Percentiles rank a stretch among this genome's conserved stretches.
Conservation (phyloP, 805 yeast species). For the Yarrowia sp. region DNA sequence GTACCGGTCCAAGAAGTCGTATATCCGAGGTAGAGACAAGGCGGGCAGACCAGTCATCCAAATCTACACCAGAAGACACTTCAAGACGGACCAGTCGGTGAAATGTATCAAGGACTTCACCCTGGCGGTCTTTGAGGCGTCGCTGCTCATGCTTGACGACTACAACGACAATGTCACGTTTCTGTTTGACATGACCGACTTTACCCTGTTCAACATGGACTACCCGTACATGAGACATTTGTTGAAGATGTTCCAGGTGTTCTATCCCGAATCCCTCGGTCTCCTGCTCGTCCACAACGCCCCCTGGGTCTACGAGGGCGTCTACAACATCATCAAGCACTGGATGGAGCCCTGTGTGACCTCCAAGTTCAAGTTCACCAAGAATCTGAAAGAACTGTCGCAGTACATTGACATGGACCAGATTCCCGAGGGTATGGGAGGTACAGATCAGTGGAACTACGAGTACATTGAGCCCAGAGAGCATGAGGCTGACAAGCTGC, state of each 20-base stretch:
- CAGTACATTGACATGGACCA: constrained; percentile 59
- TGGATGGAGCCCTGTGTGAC: constrained; percentile 92
- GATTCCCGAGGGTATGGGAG: constrained; percentile 70
- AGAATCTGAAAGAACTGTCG: constrained; percentile 62
- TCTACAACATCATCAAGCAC: constrained; percentile 79
- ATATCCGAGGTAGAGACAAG: constrained; percentile 93
- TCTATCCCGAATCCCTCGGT: constrained; percentile 82
- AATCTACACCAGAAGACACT: constrained; percentile 57
- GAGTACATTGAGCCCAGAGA: constrained; percentile 61
- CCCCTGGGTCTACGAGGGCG: constrained; percentile 85
- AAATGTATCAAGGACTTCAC: constrained; percentile 71
- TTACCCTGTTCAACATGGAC: constrained; percentile 91
- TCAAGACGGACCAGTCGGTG: constrained; percentile 60
- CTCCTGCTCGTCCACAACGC: constrained; percentile 76
- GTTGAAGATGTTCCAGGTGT: constrained; percentile 79
- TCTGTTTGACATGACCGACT: constrained; percentile 84
- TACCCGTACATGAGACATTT: constrained; percentile 83
- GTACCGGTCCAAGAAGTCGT: constrained; percentile 66
- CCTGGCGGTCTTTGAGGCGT: constrained; percentile 69
- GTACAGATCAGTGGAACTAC: constrained; percentile 61
- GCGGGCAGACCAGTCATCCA: constrained; percentile 87
- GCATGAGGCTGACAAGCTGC: constrained; percentile 54
- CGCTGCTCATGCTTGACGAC: constrained; percentile 57
- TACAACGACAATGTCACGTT: constrained; percentile 82
- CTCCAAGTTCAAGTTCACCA: constrained; percentile 75